Evolutionary conservation across 225 moss, liverwort and hornwort species (phyloP).

Genomic region (Antitrichia curtipendula): DNA sequence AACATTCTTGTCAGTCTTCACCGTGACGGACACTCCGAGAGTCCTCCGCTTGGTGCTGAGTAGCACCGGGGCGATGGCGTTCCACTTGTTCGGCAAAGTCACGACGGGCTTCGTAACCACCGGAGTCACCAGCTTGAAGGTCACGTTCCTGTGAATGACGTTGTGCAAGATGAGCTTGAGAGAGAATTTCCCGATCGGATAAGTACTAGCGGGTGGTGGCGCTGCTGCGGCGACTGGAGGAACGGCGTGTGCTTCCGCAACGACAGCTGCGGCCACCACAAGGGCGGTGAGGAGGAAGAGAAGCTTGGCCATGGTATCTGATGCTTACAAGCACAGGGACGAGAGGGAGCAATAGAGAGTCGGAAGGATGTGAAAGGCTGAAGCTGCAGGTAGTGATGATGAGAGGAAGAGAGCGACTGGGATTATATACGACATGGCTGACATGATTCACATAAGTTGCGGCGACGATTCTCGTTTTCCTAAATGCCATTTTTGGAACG

Average conservation of each 20-base stretch:
- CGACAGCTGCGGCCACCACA: neutral
- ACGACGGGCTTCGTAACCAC: neutral
- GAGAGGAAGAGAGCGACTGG: neutral
- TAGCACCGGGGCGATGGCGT: neutral
- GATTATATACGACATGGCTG: neutral
- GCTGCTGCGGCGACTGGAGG: neutral
- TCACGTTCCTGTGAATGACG: neutral
- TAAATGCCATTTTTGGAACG: neutral
- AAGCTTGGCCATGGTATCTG: neutral
- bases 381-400: neutral
- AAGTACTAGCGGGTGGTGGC: neutral
- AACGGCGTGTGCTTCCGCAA: neutral
- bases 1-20: neutral
- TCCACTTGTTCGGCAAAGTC: neutral
- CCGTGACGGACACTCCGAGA: neutral
- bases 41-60: neutral
- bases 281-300: neutral
- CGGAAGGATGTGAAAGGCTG: neutral
- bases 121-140: neutral
- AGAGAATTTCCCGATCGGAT: neutral
- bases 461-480: neutral
- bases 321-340: neutral
- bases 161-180: conserved; percentile 8
- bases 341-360: neutral
- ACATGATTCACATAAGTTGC: neutral